Base-by-base conservation (phyloP, 352 stramenopile genomes). In the Phytophthora cryptogea region DNA sequence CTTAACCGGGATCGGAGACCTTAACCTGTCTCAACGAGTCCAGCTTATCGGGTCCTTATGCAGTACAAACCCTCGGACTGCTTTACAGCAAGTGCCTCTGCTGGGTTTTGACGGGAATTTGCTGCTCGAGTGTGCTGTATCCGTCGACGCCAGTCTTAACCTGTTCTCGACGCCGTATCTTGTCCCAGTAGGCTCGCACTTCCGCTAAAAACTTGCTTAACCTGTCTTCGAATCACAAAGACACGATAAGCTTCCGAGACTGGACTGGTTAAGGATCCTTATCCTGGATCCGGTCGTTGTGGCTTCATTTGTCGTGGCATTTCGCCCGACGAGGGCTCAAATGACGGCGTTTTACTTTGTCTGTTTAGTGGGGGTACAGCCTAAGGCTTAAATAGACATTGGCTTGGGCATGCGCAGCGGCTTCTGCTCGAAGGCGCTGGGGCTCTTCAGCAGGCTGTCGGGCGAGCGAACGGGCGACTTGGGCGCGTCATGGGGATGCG, bases 381-480 rank as follows among this genome's bases (percentile, higher is more conserved):
- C 37, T 28, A 32, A 6, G n/a, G 26, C n/a, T 68, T 80, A 86
- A 64, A 86, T 83, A 48, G 55, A 69, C 74, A 88, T 85, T 41
- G 76, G 76, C 63, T 89, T 89, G 54, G 79, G 79, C 79, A 87
- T 89, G 10, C 63, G 43, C 39, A 89, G 74, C 27, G 78, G 71
- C 59, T 88, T 88, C 63, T 88, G 78, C 48, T 83, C 78, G 37
- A 68, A 76, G 17, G 59, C 58, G 53, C 78, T 67, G 26, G 78
- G 78, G 53, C 78, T 88, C 47, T 77, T 77, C 31, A 77, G 53
- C 14, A 59, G 35, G 53, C 47, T 58, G 32, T n/a, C 43, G 39
- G 68, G 63, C 36, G 63, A 66, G 6, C 32, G 30, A 13, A 11
- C 17, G 23, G 65, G 43, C 31, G 60, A 76, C 64, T 72, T 67